These are phyloP conservation scores for Fusarium humuli DNA, from an alignment of 2,329 filamentous ascomycete genomes.

Conservation along the genomic window DNA sequence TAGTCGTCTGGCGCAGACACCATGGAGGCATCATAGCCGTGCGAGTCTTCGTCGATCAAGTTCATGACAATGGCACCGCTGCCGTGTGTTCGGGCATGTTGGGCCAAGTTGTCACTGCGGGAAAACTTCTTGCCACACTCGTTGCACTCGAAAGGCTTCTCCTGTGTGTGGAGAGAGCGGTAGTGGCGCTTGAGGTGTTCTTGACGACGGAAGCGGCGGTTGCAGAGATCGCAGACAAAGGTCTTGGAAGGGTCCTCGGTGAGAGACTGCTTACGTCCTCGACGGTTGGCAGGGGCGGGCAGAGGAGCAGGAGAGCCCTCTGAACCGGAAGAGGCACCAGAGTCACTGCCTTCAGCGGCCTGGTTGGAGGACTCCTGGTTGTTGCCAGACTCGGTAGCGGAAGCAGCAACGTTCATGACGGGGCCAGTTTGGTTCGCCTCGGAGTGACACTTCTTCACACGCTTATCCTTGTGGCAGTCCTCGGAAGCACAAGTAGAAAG, in stretches of 20 bases:
- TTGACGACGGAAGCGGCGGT: constrained; percentile 95
- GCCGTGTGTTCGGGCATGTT: constrained; percentile 94
- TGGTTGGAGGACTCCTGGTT: constrained; percentile 53
- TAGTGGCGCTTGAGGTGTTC: constrained; percentile 99
- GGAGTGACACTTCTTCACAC: constrained; percentile 65
- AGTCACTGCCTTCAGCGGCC: constrained; percentile 54
- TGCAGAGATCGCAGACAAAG: constrained; percentile 96
- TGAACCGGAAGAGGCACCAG: constrained; percentile 57
- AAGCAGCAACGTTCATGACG: constrained; percentile 57
- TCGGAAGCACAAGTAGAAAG: constrained; percentile 52
- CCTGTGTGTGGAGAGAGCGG: constrained; percentile 96
- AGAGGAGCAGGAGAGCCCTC: constrained; percentile 57
- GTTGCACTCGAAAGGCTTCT: constrained; percentile 97
- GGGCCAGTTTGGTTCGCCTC: constrained; percentile 56
- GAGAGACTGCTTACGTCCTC: constrained; percentile 96
- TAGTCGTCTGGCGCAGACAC: constrained; percentile 70
- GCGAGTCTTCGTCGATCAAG: constrained; percentile 76
- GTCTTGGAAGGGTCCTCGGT: constrained; percentile 99
- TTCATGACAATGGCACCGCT: constrained; percentile 92
- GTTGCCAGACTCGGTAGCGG: constrained; percentile 51
- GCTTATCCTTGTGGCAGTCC: constrained; percentile 67
- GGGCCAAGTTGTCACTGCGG: constrained; percentile 94
- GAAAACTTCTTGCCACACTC: constrained; percentile 99
- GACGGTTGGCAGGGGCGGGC: constrained; percentile 79
- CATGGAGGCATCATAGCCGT: constrained; percentile 57